Conservation (phyloP, 106 monocot genomes). For the Dendrobium catenatum region DNA sequence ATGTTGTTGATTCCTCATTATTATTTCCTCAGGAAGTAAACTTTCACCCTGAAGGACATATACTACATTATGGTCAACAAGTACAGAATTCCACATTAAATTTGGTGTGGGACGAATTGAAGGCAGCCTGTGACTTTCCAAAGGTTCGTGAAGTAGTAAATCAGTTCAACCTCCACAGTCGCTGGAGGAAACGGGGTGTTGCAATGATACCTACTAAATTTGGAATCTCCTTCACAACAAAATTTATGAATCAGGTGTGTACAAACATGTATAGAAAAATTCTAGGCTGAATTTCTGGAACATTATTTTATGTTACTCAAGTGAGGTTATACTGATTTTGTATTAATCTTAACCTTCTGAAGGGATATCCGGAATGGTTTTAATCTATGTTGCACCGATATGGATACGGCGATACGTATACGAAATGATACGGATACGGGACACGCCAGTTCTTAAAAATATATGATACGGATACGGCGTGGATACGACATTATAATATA, state of each 20-base stretch:
- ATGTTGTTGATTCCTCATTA: background rate
- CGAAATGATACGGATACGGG: too few species aligned
- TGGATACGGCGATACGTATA: too few species aligned
- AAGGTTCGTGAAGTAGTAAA: conserved; percentile 44
- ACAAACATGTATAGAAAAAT: background rate
- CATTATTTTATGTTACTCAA: background rate
- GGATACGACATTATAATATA: too few species aligned
- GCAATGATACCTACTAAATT: conserved; percentile 96
- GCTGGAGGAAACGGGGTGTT: conserved; percentile 91
- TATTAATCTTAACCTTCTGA: background rate
- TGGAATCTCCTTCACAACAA: conserved; percentile 89
- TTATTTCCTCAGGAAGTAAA: conserved; percentile 62
- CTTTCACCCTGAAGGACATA: conserved; percentile 68
- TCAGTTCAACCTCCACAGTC: conserved; percentile 57
- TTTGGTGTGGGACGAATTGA: conserved; percentile 75
- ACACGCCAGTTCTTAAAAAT: too few species aligned
- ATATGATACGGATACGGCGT: too few species aligned
- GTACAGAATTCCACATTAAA: conserved; percentile 60
- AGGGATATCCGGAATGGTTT: background rate
- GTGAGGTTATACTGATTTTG: background rate
- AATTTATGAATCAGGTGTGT: conserved; percentile 84
- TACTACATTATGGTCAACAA: conserved; percentile 76
- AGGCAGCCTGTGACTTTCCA: conserved; percentile 60
- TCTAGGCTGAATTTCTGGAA: background rate
- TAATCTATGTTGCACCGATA: too few species aligned